Conservation (phyloP, 768 basidiomycete species). For the Auriscalpium vulgare region DNA sequence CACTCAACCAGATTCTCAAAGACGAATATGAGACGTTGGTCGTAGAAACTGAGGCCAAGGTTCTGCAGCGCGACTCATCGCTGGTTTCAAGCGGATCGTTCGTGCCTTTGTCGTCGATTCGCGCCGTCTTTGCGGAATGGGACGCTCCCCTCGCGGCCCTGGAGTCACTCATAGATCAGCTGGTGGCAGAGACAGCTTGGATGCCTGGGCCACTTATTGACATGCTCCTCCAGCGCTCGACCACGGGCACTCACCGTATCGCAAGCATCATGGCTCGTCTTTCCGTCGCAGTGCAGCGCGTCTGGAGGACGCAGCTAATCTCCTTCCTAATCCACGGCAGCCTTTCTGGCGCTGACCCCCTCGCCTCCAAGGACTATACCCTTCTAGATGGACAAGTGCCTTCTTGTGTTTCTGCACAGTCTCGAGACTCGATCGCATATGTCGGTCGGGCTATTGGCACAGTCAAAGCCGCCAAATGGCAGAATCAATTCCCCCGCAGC, state of each 20-base stretch:
- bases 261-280: slow-evolving; percentile 63
- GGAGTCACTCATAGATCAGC: slow-evolving; percentile 50
- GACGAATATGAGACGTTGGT: slow-evolving; percentile 77
- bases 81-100: slow-evolving; percentile 77
- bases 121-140: slow-evolving; percentile 83
- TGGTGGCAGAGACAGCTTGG: slow-evolving; percentile 50
- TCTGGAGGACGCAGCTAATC: slow-evolving; percentile 80
- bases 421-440: slow-evolving; percentile 77
- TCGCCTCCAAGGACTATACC: slow-evolving; percentile 51
- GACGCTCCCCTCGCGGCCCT: slow-evolving; percentile 78
- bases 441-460: slow-evolving; percentile 83
- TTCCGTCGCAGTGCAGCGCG: slow-evolving; percentile 67
- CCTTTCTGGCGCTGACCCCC: slow-evolving; percentile 50
- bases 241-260: slow-evolving; percentile 73
- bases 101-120: slow-evolving; percentile 78
- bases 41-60: slow-evolving; percentile 71
- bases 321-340: slow-evolving; percentile 79
- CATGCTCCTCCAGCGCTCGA: slow-evolving; percentile 60
- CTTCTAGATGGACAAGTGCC: slow-evolving; percentile 67
- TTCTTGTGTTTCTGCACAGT: slow-evolving; percentile 60
- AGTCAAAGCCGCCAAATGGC: slow-evolving; percentile 72
- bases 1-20: slow-evolving; percentile 64
- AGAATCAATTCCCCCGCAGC: slow-evolving; percentile 64
- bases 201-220: slow-evolving; percentile 77
- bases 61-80: slow-evolving; percentile 64